Evolutionary conservation across 805 yeast species (phyloP).

Genomic region (Suhomyces xylopsoci): DNA sequence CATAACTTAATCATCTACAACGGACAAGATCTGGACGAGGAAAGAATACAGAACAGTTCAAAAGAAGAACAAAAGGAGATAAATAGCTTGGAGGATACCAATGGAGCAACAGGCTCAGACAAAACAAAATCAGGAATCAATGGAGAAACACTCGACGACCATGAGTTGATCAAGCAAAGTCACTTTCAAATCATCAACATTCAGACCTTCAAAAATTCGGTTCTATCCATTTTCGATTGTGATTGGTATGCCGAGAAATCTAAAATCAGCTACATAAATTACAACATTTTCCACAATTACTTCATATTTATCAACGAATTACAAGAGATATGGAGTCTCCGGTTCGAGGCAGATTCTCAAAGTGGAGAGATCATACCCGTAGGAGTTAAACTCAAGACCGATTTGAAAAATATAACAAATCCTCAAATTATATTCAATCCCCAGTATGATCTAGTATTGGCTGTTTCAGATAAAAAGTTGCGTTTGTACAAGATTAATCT

Average conservation of each 20-base stretch:
- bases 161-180: constrained; percentile 4
- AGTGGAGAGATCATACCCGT: neutral
- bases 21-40: constrained; percentile 14
- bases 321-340: constrained; percentile 23
- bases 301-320: constrained; percentile 27
- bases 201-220: constrained; percentile 26
- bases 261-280: constrained; percentile 20
- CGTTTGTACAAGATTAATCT: constrained; percentile 9
- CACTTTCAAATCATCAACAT: constrained; percentile 34
- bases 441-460: constrained; percentile 16
- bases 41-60: neutral
- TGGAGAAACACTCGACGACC: neutral
- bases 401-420: neutral
- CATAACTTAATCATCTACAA: constrained; percentile 35
- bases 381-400: constrained; percentile 2
- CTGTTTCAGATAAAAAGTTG: constrained; percentile 8
- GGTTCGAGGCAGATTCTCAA: constrained; percentile 1
- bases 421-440: constrained; percentile 21
- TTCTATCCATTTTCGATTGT: constrained; percentile 23
- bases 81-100: neutral
- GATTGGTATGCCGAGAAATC: constrained; percentile 25
- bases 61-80: neutral
- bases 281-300: constrained; percentile 22
- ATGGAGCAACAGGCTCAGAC: neutral
- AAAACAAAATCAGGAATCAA: neutral